Evolutionary conservation across 208 protist species (phyloP), one percentile per base, ranked within the genome.

Genomic region (Wallacemonas rigidus): DNA sequence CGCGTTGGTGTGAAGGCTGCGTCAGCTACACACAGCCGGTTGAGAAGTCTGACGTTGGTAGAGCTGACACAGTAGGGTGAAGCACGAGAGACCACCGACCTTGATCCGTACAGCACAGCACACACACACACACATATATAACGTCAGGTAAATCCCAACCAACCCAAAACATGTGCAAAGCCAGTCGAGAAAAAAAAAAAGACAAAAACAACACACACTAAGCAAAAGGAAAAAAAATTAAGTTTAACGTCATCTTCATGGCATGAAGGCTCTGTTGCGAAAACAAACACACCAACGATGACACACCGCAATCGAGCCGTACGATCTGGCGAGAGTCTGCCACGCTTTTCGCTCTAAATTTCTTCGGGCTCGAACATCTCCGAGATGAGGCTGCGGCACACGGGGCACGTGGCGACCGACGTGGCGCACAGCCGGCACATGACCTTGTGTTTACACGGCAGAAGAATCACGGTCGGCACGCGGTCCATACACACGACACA

Each of bases 301-400:
- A 67, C 39, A 72, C 55, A 76, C 26, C 26, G 26, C 26, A 26
- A 26, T 26, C 26, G 26, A 26, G 26, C 26, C 26, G 26, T 26
- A 26, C 26, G 26, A 26, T 26, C 26, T 26, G 26, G 26, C 26
- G 26, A 26, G 26, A 26, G 26, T 26, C 26, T 26, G 26, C 8
- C 36, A 2, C 35, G n/a, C 43, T 71, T 58, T 15, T 38, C 35
- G 51, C n/a, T 40, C 38, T 80, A 88, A 38, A 91, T 79, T 60
- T 95, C 89, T 57, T 90, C 79, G 2, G 86, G 83, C 76, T 96
- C 89, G 63, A 96, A 96, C 75, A 96, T 86, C 56, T 96, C 92
- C 41, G 70, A 71, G 45, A 93, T 85, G 43, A 75, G 65, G n/a
- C 75, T 82, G 41, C 92, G 85, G 69, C 92, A 96, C 45, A 92